Conservation (phyloP, 768 basidiomycete genomes). For the Paxillus rubicundulus region DNA sequence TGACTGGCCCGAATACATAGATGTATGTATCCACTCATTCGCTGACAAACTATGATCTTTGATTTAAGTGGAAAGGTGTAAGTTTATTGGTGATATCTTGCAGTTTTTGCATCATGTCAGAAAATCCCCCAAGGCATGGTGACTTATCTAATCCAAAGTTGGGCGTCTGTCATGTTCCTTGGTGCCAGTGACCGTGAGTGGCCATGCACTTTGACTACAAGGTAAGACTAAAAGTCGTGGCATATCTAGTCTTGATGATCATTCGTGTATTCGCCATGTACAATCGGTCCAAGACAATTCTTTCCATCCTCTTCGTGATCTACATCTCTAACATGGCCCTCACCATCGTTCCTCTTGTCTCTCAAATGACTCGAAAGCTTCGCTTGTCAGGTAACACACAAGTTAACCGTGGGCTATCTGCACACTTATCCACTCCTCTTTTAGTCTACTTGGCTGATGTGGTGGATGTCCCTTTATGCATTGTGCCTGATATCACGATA, state of each 20-base stretch:
- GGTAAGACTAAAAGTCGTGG: background rate
- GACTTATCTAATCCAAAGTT: background rate
- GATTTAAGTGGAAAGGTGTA: slow-evolving; percentile 6
- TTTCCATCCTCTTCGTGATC: slow-evolving; percentile 3
- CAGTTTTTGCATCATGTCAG: background rate
- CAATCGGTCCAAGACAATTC: slow-evolving; percentile 6
- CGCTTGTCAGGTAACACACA: slow-evolving; percentile 4
- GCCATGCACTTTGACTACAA: background rate
- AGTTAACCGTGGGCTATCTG: no score
- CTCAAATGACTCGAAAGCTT: background rate
- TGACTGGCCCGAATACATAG: background rate
- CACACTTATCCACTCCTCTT: no score
- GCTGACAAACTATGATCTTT: background rate
- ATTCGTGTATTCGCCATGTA: slow-evolving; percentile 17
- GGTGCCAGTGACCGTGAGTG: slow-evolving; percentile 14
- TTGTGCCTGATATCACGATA: background rate
- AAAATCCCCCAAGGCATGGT: slow-evolving; percentile 8
- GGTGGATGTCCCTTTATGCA: slow-evolving; percentile 1
- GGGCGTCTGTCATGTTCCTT: slow-evolving; percentile 13
- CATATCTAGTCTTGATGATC: slow-evolving; percentile 16
- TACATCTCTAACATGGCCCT: background rate
- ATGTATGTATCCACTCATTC: background rate
- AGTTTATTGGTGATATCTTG: background rate
- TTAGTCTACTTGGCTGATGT: background rate
- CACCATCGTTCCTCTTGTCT: background rate